Conservation (phyloP, 2,329 filamentous ascomycete species). For the Fusarium musae region DNA sequence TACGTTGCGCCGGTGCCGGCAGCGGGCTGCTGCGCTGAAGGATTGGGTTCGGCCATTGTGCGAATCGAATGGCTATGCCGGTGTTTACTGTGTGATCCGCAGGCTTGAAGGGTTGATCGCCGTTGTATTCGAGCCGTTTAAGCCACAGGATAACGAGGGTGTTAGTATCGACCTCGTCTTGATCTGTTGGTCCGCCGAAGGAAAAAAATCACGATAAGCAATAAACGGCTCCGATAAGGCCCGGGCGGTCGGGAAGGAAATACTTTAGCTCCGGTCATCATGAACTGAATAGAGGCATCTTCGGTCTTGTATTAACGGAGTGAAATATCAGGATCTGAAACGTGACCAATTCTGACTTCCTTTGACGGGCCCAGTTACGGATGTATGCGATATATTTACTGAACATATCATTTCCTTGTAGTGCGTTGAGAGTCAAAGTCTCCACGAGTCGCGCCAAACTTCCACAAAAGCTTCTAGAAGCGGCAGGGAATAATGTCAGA, state of each 20-base stretch:
- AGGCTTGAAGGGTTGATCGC: neutral
- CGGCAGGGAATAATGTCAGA: neutral
- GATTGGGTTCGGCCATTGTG: conserved; percentile 41
- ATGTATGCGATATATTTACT: neutral
- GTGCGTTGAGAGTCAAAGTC: neutral
- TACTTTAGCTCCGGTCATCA: conserved; percentile 30
- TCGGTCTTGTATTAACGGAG: neutral
- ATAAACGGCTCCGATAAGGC: conserved; percentile 36
- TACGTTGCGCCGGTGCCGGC: conserved; percentile 42
- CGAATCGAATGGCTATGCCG: neutral
- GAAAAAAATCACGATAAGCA: conserved; percentile 36
- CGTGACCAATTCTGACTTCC: neutral
- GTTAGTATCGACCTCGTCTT: conserved; percentile 19
- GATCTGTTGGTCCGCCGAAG: conserved; percentile 17
- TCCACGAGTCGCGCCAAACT: neutral
- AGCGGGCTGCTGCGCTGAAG: conserved; percentile 42
- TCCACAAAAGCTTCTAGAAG: conserved; percentile 20
- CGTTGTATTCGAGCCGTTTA: conserved; percentile 10
- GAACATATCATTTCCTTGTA: neutral
- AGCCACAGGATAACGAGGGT: conserved; percentile 19
- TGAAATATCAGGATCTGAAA: neutral
- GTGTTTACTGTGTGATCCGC: neutral
- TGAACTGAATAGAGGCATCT: neutral
- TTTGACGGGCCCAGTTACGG: neutral
- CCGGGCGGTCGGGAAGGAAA: conserved; percentile 37